Evolutionary conservation across 2,329 filamentous ascomycete genomes (phyloP).

Genomic region (Iodosphaeria phyllophila): DNA sequence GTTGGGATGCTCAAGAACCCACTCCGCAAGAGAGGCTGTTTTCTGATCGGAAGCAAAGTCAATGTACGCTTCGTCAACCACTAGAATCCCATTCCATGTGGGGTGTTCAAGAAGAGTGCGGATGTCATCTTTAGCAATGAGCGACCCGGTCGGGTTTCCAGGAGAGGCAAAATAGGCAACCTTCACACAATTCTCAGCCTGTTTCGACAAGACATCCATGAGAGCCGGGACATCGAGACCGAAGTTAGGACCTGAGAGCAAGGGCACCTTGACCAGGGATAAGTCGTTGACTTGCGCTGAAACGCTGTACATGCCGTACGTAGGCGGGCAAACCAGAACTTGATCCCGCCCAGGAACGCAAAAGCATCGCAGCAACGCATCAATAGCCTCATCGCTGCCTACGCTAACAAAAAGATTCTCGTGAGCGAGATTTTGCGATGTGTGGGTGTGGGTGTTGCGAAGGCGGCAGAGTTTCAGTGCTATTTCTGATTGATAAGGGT

Average conservation of each 20-base stretch:
- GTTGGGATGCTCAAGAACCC: constrained; percentile 85
- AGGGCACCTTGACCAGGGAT: constrained; percentile 66
- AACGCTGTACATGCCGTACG: constrained; percentile 96
- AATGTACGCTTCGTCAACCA: constrained; percentile 83
- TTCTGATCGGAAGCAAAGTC: constrained; percentile 71
- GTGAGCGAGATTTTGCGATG: constrained; percentile 50
- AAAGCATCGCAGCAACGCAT: constrained; percentile 84
- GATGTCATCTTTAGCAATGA: constrained; percentile 61
- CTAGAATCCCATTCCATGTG: constrained; percentile 86
- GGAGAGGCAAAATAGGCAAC: constrained; percentile 85
- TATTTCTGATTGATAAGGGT: constrained; percentile 77
- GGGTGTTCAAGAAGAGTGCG: constrained; percentile 60
- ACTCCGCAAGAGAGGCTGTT: constrained; percentile 77
- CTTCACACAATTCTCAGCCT: constrained; percentile 56
- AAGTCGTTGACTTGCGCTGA: constrained; percentile 92
- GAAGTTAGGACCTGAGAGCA: constrained; percentile 56
- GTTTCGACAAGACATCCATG: constrained; percentile 38
- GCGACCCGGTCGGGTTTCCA: constrained; percentile 76
- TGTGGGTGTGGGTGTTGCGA: constrained; percentile 73
- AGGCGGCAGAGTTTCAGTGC: constrained; percentile 77
- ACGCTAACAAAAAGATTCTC: constrained; percentile 88
- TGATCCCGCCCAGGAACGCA: constrained; percentile 74
- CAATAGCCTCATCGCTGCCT: constrained; percentile 91
- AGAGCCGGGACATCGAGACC: constrained; percentile 55
- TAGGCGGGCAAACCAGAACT: constrained; percentile 88